phyloP scores from a whole-genome alignment of 441 rosid species.

The Euphorbia schlechtendalii region DNA sequence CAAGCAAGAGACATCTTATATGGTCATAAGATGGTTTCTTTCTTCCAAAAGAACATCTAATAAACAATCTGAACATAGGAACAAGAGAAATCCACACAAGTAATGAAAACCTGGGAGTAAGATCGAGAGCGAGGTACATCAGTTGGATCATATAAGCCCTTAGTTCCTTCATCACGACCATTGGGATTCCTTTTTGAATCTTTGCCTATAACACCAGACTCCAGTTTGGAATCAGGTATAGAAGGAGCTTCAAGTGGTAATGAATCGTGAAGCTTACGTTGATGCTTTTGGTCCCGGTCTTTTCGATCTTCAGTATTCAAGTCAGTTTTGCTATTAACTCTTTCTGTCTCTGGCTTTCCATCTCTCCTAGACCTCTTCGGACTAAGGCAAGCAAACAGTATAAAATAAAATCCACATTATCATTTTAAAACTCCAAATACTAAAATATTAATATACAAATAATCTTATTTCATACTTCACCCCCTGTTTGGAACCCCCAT shows the following conservation, averaged over 20 bases:
- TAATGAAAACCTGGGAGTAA: slow-evolving; percentile 51
- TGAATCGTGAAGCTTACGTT: slow-evolving; percentile 44
- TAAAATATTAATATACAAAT: not conserved
- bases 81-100: slow-evolving; percentile 2
- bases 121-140: slow-evolving; percentile 48
- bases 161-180: slow-evolving; percentile 30
- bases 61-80: not conserved
- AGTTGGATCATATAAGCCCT: slow-evolving; percentile 36
- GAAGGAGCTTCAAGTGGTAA: slow-evolving; percentile 33
- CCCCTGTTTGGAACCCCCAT: no score
- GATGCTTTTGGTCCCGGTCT: slow-evolving; percentile 37
- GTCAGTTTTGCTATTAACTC: slow-evolving; percentile 26
- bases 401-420: not conserved
- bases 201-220: slow-evolving; percentile 26
- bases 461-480: not conserved
- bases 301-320: slow-evolving; percentile 30
- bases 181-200: slow-evolving; percentile 42
- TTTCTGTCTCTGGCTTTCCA: slow-evolving; percentile 50
- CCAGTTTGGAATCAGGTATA: slow-evolving; percentile 30
- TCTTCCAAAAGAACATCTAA: no score
- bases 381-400: slow-evolving; percentile 25
- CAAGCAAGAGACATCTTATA: not conserved
- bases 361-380: slow-evolving; percentile 80
- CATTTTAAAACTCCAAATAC: slow-evolving; percentile 4
- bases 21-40: no score